Percentiles rank a stretch among this genome's conserved stretches.
These are phyloP conservation scores for Tuber brumale DNA, from an alignment of 495 filamentous ascomycete genomes.

Conservation along the genomic window DNA sequence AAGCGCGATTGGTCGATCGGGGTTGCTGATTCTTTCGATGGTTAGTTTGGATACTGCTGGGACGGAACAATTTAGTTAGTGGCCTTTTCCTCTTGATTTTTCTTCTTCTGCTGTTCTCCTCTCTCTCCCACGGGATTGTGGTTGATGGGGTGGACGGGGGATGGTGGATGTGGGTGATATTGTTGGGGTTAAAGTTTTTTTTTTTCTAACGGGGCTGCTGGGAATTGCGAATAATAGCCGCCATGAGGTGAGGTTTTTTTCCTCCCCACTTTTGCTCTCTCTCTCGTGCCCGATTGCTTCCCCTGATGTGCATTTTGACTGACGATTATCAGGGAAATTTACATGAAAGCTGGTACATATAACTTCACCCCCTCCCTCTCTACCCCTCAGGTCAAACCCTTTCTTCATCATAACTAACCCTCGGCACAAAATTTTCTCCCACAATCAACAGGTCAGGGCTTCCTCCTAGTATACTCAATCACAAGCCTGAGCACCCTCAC, in stretches of 20 bases:
- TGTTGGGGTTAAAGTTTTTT: slow-evolving; percentile 46
- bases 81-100: slow-evolving; percentile 8
- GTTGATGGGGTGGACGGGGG: neutral
- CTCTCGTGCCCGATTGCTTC: slow-evolving; percentile 7
- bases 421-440: neutral
- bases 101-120: neutral
- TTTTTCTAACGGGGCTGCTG: slow-evolving; percentile 8
- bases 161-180: slow-evolving; percentile 8
- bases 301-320: slow-evolving; percentile 9
- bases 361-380: neutral
- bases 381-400: slow-evolving; percentile 5
- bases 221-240: slow-evolving; percentile 47
- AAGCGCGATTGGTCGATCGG: slow-evolving; percentile 3
- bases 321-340: slow-evolving; percentile 62
- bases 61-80: slow-evolving; percentile 95
- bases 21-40: neutral
- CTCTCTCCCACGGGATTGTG: neutral
- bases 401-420: slow-evolving; percentile 8
- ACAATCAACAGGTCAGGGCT: slow-evolving; percentile 68
- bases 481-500: slow-evolving; percentile 77
- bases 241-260: slow-evolving; percentile 57
- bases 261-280: slow-evolving; percentile 9
- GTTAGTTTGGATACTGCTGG: slow-evolving; percentile 87
- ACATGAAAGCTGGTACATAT: slow-evolving; percentile 67
- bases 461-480: slow-evolving; percentile 95